Percentiles rank a stretch among this genome's conserved stretches.
Conservation (phyloP, 345 rosid genomes). For the Pistacia vera region DNA sequence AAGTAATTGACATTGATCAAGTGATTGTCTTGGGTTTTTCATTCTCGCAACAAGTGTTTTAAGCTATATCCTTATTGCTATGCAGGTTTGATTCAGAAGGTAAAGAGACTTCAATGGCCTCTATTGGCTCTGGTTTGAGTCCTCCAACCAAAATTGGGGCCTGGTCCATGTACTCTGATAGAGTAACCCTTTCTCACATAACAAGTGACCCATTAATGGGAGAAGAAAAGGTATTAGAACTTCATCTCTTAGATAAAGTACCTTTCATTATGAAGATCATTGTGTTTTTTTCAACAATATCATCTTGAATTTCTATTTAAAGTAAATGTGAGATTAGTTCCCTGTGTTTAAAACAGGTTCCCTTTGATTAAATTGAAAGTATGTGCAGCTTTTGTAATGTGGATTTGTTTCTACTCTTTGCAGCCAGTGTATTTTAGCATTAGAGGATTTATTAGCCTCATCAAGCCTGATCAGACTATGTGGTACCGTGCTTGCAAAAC, state of each 20-base stretch:
- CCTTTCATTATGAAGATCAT: neutral
- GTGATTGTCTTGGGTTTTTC: neutral
- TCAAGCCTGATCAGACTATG: conserved; percentile 89
- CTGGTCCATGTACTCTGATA: conserved; percentile 73
- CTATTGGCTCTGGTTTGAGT: conserved; percentile 64
- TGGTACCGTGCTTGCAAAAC: conserved; percentile 97
- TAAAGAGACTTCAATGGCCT: conserved; percentile 71
- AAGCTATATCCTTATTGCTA: neutral
- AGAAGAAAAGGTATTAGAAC: conserved; percentile 65
- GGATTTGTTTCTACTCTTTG: conserved; percentile 19
- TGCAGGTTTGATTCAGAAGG: conserved; percentile 90
- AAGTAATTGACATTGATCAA: conserved; percentile 6
- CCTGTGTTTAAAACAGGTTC: neutral
- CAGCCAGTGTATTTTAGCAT: conserved; percentile 80
- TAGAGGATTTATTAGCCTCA: conserved; percentile 70
- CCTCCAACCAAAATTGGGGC: conserved; percentile 57
- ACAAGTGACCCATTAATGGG: conserved; percentile 69
- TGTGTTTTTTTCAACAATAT: neutral
- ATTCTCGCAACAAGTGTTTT: neutral
- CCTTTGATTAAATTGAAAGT: neutral
- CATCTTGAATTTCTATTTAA: neutral
- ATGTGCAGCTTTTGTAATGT: neutral
- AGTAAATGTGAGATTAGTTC: neutral
- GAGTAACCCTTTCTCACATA: conserved; percentile 62
- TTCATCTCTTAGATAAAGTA: neutral